A percentile compares a stretch with the other conserved stretches of the same genome.
Evolutionary conservation across 441 rosid species (phyloP).

Genomic region (Adansonia madagascariensis): DNA sequence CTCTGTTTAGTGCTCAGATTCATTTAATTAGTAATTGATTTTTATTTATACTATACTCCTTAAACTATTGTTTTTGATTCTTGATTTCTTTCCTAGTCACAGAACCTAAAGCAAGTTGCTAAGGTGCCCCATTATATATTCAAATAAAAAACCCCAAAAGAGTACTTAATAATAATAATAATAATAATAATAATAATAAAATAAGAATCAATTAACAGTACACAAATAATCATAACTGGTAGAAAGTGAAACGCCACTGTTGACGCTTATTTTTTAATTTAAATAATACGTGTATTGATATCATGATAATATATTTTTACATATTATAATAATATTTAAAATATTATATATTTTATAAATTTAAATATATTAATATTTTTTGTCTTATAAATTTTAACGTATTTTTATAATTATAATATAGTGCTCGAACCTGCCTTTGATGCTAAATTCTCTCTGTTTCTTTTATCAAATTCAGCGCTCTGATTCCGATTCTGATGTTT

Average conservation of each 20-base stretch:
- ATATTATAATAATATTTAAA: no score
- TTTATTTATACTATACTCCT: background rate
- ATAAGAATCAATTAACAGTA: constrained; percentile 3
- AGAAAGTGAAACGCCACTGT: background rate
- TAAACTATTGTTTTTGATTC: background rate
- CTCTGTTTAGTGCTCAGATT: background rate
- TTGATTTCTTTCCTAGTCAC: background rate
- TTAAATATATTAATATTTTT: no score
- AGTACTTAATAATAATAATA: no score
- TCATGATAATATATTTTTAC: no score
- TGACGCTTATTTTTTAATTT: background rate
- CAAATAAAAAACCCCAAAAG: background rate
- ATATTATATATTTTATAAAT: no score
- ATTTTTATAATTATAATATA: no score
- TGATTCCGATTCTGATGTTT: background rate
- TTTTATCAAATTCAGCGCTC: constrained; percentile 8
- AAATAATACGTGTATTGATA: no score
- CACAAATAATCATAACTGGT: background rate
- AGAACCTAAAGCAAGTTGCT: background rate
- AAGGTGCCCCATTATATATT: background rate
- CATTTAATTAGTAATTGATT: background rate
- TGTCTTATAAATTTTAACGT: no score
- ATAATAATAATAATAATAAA: no score
- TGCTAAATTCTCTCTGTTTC: background rate
- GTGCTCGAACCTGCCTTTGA: no score